Evolutionary conservation across 1,139 yeast genomes (phyloP).

Genomic region (Geotrichum citri-aurantii): DNA sequence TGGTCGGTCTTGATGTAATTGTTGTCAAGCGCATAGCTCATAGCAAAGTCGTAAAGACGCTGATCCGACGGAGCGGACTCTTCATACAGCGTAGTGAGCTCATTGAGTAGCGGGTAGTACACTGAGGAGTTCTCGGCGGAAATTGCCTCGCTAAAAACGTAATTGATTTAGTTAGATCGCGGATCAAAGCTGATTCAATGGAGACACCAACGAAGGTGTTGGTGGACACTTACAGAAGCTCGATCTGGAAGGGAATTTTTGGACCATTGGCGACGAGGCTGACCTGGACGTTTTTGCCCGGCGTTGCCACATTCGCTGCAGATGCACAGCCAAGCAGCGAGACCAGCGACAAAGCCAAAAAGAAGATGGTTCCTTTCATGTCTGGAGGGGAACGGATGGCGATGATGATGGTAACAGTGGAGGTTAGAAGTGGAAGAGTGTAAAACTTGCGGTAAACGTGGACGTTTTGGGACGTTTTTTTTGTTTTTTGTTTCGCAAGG

Average conservation of each 20-base stretch:
- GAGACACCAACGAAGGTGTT: not conserved
- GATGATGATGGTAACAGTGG: not conserved
- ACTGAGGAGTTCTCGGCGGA: constrained; percentile 46
- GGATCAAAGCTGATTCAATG: not conserved
- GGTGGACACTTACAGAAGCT: constrained; percentile 39
- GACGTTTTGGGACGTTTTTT: not conserved
- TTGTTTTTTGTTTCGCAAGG: no score
- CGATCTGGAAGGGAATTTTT: constrained; percentile 43
- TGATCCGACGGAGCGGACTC: constrained; percentile 34
- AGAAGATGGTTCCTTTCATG: not conserved
- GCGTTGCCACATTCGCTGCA: not conserved
- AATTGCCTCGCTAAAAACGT: constrained; percentile 43
- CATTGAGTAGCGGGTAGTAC: constrained; percentile 44
- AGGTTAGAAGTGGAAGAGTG: not conserved
- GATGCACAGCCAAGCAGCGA: not conserved
- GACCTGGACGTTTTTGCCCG: constrained; percentile 20
- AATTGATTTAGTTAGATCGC: not conserved
- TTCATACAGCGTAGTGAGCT: constrained; percentile 35
- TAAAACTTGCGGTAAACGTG: not conserved
- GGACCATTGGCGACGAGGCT: constrained; percentile 32
- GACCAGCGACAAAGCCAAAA: constrained; percentile 4
- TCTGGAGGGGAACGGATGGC: not conserved
- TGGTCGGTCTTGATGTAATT: constrained; percentile 25
- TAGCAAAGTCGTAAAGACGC: constrained; percentile 39
- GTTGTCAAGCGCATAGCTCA: constrained; percentile 32